phyloP scores from a whole-genome alignment of 306 rosid genomes.

The Comarum palustre region DNA sequence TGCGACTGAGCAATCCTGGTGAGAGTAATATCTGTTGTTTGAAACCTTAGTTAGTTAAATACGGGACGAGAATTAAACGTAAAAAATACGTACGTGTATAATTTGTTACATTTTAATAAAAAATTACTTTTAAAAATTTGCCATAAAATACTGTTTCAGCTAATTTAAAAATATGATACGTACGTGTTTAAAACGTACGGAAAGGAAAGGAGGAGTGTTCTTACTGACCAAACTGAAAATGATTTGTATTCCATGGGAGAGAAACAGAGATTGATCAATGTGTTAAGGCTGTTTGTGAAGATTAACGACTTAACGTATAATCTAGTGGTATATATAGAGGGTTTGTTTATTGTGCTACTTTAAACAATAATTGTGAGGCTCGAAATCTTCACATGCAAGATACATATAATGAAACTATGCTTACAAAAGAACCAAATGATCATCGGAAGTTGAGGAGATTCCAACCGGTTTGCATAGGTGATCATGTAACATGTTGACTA shows the following conservation, averaged over 20 bases:
- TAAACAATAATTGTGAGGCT: neutral
- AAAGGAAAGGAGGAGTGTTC: slow-evolving; percentile 9
- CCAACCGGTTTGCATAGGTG: neutral
- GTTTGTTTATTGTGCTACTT: neutral
- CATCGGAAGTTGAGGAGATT: neutral
- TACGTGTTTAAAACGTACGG: slow-evolving; percentile 4
- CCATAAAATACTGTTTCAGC: too few species aligned
- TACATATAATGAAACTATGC: neutral
- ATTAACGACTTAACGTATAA: neutral
- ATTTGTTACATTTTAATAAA: too few species aligned
- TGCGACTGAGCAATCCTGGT: too few species aligned
- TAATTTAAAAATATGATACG: too few species aligned
- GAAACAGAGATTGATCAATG: slow-evolving; percentile 7
- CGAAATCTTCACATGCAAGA: slow-evolving; percentile 4
- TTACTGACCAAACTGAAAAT: slow-evolving; percentile 7
- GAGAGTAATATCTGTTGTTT: too few species aligned
- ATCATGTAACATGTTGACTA: neutral
- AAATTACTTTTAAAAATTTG: too few species aligned
- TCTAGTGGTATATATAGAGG: slow-evolving; percentile 11
- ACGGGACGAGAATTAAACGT: too few species aligned
- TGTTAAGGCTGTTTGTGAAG: neutral
- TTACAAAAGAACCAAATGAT: neutral
- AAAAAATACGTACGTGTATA: too few species aligned
- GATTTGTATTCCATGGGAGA: slow-evolving; percentile 17
- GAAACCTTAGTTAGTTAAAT: too few species aligned